Evolutionary conservation across 1,139 yeast species (phyloP), one percentile per base, ranked within the genome.

Genomic region (Magnusiomyces fungicola): DNA sequence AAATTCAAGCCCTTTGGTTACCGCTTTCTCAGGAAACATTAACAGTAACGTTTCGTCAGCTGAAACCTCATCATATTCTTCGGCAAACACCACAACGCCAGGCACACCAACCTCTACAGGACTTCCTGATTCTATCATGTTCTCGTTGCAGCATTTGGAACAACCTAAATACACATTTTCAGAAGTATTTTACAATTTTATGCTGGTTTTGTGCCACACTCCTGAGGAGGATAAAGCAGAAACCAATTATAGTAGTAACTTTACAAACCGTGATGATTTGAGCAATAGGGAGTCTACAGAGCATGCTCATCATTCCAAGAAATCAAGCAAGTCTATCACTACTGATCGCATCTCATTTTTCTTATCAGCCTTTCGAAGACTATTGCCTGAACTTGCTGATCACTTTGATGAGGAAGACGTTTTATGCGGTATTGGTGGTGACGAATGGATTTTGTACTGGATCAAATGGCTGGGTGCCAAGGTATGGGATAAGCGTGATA

Each of bases 401-500:
- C 86, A 80, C 56, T 79, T 90, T 57, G 83, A 80, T 44, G 96
- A 88, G 60, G 97, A 90, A 60, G 92, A 84, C 54, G 79, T 84
- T 37, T 67, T 85, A 48, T 76, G 81, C 43, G 56, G 60, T 19
- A 69, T 78, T 45, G 75, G 78, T 50, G 90, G 87, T 58, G 94
- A 86, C 58, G 94, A 85, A 61, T 90, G 97, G 97, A 71, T 89
- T 34, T 75, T 87, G 36, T 90, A 96, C 95, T 90, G 97, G 97
- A 71, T 89, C 56, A 87, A 89, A 62, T 89, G 87, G 74, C 79
- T 87, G 61, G 97, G 97, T n/a, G 78, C 94, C 12, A 85, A 86
- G 65, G 90, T 84, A 7, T 81, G 95, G 79, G 83, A 90, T 48
- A 75, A 83, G 54, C 74, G 75, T 55, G 96, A 88, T 65, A 69